These are phyloP conservation scores for Myriosclerotinia scirpicola DNA, from an alignment of 2,329 filamentous ascomycete species.

Conservation along the genomic window DNA sequence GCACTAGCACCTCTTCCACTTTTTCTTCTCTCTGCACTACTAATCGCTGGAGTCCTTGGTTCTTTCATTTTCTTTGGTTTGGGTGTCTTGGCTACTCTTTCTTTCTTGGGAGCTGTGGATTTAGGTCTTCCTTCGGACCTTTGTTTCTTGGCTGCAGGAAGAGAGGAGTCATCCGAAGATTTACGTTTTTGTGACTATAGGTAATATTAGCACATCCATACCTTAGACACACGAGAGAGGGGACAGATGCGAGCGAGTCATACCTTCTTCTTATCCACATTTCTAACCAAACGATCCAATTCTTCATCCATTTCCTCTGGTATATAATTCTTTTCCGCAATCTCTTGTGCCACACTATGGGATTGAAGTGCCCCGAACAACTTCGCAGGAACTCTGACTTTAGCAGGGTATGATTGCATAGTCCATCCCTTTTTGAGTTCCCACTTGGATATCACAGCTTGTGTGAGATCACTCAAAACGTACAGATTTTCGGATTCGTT, in stretches of 20 bases:
- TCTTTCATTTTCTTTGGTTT: slow-evolving; percentile 36
- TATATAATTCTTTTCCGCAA: slow-evolving; percentile 82
- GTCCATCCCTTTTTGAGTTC: slow-evolving; percentile 84
- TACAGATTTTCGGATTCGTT: slow-evolving; percentile 74
- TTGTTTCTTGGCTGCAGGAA: slow-evolving; percentile 30
- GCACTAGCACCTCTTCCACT: slow-evolving; percentile 44
- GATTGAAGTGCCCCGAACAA: slow-evolving; percentile 75
- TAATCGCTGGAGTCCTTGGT: slow-evolving; percentile 27
- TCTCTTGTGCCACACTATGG: slow-evolving; percentile 77
- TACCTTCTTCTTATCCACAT: slow-evolving; percentile 59
- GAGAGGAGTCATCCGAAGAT: slow-evolving; percentile 33
- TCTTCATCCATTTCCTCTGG: slow-evolving; percentile 72
- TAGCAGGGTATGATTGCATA: slow-evolving; percentile 79
- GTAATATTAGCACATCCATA: slow-evolving; percentile 21
- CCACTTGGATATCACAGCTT: slow-evolving; percentile 78
- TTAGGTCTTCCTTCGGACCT: slow-evolving; percentile 32
- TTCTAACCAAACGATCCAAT: slow-evolving; percentile 64
- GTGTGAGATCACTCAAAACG: slow-evolving; percentile 82
- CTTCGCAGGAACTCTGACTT: slow-evolving; percentile 75
- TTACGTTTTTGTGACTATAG: slow-evolving; percentile 38
- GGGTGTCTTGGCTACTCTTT: slow-evolving; percentile 33
- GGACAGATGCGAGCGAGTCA: slow-evolving; percentile 30
- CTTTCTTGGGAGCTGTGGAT: slow-evolving; percentile 37
- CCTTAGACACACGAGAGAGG: neutral
- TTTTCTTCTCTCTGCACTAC: slow-evolving; percentile 39